phyloP scores from a whole-genome alignment of 805 yeast species.

The Blastobotrys muscicola region DNA sequence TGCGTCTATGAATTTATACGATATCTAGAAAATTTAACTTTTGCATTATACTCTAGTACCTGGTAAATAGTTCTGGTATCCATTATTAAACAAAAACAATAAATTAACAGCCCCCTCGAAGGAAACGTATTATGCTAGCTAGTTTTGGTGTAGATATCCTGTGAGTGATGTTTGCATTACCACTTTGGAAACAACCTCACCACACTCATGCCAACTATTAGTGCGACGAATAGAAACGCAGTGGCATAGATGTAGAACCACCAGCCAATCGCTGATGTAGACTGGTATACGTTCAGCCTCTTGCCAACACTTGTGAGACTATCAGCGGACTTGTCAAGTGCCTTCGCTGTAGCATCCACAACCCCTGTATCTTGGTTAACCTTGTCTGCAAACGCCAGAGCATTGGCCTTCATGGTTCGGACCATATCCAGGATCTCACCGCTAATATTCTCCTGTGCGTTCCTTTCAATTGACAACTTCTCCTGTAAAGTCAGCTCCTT shows the following conservation, averaged over 20 bases:
- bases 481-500: conserved; percentile 11
- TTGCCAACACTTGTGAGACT: conserved; percentile 29
- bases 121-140: too few relatives aligned
- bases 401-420: conserved; percentile 38
- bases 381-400: conserved; percentile 34
- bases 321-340: conserved; percentile 27
- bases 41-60: not conserved
- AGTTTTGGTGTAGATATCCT: too few relatives aligned
- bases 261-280: conserved; percentile 31
- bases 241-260: conserved; percentile 30
- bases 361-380: conserved; percentile 28
- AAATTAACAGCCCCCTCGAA: too few relatives aligned
- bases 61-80: too few relatives aligned
- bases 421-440: conserved; percentile 42
- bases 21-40: too few relatives aligned
- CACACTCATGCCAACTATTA: conserved; percentile 27
- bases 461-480: conserved; percentile 21
- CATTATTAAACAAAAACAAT: too few relatives aligned
- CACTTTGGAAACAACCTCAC: conserved; percentile 31
- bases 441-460: conserved; percentile 39
- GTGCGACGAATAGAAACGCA: conserved; percentile 26
- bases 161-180: conserved; percentile 9
- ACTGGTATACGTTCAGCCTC: conserved; percentile 25
- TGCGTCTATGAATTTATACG: too few relatives aligned
- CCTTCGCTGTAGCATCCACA: conserved; percentile 26